Evolutionary conservation across 2,329 filamentous ascomycete species (phyloP), one percentile per base, ranked within the genome.

Genomic region (Aspergillus sp.): DNA sequence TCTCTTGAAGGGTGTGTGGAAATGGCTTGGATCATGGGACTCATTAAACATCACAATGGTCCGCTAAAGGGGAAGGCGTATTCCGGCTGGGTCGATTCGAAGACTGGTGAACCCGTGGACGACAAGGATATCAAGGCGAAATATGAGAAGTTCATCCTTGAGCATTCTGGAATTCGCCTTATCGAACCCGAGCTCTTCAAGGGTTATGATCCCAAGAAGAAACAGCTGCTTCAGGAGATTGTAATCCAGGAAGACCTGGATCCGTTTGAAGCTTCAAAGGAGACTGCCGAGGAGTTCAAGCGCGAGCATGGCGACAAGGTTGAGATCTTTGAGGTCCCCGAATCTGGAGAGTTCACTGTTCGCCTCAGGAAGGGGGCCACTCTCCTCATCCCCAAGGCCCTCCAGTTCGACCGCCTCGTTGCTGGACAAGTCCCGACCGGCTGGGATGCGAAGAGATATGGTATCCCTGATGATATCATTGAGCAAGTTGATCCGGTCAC

Each of bases 1-100:
- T 98, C 95, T 9, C 86, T 99, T 14, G 96, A 99, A 78, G 95
- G 95, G 31, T 98, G 95, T 71, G 90, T 99, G 61, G 95, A 99
- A 79, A 99, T 99, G 95, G 93, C 95, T 32, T 99, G 95, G 95
- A 92, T 99, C 77, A 99, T 98, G 94, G 95, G 95, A 73, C 87
- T 98, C 61, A 98, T 99, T 82, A 97, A 94, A 84, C 96, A 99
- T 78, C 91, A 96, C 82, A 98, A 98, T 69, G 95, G 95, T 18
- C 88, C 89, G 32, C 87, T 99, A 75, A 99, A 99, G 82, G 95
- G 95, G 75, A 90, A 96, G 81, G 90, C 90, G 65, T 98, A 99
- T 81, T 92, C 94, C 67, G 95, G 95, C 68, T 99, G 82, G 93
- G 95, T 99, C 60, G 95, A 99, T 72, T 84, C 87, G 74, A 98